Conservation (phyloP, 805 yeast species). For the Schwanniomyces sp. region DNA sequence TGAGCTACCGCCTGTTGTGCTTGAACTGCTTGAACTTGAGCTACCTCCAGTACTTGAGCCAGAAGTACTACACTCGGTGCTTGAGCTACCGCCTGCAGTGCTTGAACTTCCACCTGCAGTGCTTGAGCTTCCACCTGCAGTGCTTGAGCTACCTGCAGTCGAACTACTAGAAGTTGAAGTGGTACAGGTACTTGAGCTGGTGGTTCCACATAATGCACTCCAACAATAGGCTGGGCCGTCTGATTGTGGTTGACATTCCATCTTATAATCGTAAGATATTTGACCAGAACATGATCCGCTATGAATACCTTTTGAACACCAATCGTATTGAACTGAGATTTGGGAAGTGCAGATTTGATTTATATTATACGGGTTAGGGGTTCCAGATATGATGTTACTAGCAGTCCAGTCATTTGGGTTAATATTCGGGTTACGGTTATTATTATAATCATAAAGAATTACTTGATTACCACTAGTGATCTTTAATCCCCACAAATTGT, state of each 20-base stretch:
- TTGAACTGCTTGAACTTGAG: no score
- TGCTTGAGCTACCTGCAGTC: no score
- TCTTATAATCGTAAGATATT: background rate
- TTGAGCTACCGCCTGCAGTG: no score
- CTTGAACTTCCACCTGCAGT: no score
- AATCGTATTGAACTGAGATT: constrained; percentile 1
- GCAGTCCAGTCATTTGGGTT: constrained; percentile 1
- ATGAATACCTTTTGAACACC: background rate
- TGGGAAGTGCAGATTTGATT: background rate
- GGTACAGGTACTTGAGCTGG: constrained; percentile 12
- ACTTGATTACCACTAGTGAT: background rate
- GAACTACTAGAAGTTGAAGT: background rate
- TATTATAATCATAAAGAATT: background rate
- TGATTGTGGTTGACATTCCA: constrained; percentile 1
- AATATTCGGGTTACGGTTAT: background rate
- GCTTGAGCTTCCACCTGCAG: no score
- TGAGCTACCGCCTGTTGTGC: no score
- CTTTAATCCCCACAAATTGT: background rate
- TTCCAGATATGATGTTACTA: background rate
- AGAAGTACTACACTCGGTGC: no score
- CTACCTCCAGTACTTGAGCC: no score
- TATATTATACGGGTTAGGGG: background rate
- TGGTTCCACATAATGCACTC: constrained; percentile 39
- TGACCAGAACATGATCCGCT: background rate
- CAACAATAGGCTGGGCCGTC: constrained; percentile 4